Conservation (phyloP, 768 basidiomycete species). For the Tubosaeta brunneosetosa region DNA sequence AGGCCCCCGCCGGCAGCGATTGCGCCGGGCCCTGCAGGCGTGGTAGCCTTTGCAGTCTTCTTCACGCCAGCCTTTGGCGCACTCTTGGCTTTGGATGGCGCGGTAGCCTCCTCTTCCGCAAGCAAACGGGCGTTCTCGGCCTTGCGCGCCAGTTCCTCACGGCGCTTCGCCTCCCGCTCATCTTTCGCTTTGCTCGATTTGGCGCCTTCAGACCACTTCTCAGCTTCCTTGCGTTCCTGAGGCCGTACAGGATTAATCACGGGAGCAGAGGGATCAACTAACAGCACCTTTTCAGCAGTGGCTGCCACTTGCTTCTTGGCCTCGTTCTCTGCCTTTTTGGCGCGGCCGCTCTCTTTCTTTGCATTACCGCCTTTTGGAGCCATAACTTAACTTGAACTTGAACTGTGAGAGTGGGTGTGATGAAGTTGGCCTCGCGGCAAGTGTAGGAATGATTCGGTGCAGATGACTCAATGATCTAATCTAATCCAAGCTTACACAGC, state of each 20-base stretch:
- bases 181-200: slow-evolving; percentile 65
- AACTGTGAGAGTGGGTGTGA: slow-evolving; percentile 3
- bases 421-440: neutral
- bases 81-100: slow-evolving; percentile 54
- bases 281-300: slow-evolving; percentile 53
- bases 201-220: slow-evolving; percentile 61
- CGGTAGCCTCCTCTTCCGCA: slow-evolving; percentile 78
- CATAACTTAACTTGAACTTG: slow-evolving; percentile 41
- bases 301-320: slow-evolving; percentile 68
- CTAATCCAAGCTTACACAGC: slow-evolving; percentile 21
- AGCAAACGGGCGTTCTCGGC: slow-evolving; percentile 80
- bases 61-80: slow-evolving; percentile 63
- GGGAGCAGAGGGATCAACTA: neutral
- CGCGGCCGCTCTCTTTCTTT: slow-evolving; percentile 87
- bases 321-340: slow-evolving; percentile 91
- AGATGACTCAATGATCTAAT: slow-evolving; percentile 17
- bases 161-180: slow-evolving; percentile 77
- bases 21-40: slow-evolving; percentile 78
- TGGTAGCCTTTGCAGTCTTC: slow-evolving; percentile 45
- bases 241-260: slow-evolving; percentile 1
- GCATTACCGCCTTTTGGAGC: slow-evolving; percentile 84
- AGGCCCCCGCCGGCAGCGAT: slow-evolving; percentile 69
- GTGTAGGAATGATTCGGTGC: slow-evolving; percentile 6
- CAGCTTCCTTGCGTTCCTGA: slow-evolving; percentile 70
- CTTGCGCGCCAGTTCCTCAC: slow-evolving; percentile 78